These are phyloP conservation scores for Udeniomyces megalosporus DNA, from an alignment of 768 basidiomycete genomes.

Conservation along the genomic window DNA sequence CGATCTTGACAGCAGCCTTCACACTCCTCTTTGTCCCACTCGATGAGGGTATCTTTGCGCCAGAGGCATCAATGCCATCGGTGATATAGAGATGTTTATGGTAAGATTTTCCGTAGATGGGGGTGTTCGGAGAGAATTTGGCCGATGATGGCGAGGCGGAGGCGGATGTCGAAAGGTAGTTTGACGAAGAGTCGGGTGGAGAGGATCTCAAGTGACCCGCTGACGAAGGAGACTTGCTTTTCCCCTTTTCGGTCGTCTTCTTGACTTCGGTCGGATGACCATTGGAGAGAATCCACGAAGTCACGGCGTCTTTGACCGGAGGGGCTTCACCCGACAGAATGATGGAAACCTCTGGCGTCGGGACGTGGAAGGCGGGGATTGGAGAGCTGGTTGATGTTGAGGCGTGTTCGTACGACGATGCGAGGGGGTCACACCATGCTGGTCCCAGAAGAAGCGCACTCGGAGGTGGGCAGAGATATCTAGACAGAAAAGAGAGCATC, in stretches of 20 bases:
- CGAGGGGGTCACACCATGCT: slow-evolving; percentile 46
- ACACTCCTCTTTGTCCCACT: slow-evolving; percentile 89
- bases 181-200: background rate
- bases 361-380: too few species aligned
- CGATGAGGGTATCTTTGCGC: too few species aligned
- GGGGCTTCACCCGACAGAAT: too few species aligned
- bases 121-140: slow-evolving; percentile 37
- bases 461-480: slow-evolving; percentile 83
- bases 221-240: too few species aligned
- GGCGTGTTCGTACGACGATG: background rate
- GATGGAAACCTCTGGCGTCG: too few species aligned
- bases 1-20: slow-evolving; percentile 78
- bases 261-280: too few species aligned
- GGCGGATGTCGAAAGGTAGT: background rate
- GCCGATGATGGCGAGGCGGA: background rate
- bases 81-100: slow-evolving; percentile 92
- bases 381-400: slow-evolving; percentile 30
- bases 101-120: slow-evolving; percentile 81
- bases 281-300: too few species aligned
- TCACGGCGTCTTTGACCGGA: too few species aligned
- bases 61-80: slow-evolving; percentile 39
- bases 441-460: slow-evolving; percentile 88
- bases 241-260: too few species aligned
- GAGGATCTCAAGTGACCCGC: too few species aligned
- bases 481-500: slow-evolving; percentile 21